phyloP scores from a whole-genome alignment of 1,284 basidiomycete species.

The Mycena sp. region DNA sequence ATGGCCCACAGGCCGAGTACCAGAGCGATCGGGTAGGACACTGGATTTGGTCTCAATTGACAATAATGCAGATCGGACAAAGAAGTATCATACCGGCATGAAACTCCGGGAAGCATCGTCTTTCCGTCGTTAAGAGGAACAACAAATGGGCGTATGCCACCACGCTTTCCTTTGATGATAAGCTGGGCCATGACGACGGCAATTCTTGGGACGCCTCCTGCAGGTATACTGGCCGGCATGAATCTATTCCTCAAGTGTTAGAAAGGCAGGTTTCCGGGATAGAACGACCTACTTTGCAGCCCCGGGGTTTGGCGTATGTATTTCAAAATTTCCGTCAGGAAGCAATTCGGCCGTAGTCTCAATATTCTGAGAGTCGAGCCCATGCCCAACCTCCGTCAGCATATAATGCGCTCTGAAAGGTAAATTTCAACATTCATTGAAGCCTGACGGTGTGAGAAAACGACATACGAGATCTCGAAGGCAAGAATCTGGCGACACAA shows the following conservation, averaged over 20 bases:
- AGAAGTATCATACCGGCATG: conserved; percentile 38
- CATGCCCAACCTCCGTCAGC: conserved; percentile 56
- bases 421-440: too few relatives aligned
- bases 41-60: conserved; percentile 37
- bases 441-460: not conserved
- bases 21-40: conserved; percentile 50
- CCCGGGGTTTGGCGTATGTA: conserved; percentile 53
- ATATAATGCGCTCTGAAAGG: conserved; percentile 51
- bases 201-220: conserved; percentile 41
- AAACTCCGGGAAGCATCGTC: conserved; percentile 44
- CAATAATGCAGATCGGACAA: too few relatives aligned
- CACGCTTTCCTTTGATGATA: conserved; percentile 43
- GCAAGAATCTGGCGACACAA: conserved; percentile 45
- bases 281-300: conserved; percentile 51
- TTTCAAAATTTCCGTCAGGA: conserved; percentile 47
- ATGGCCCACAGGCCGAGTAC: conserved; percentile 52
- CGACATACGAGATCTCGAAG: conserved; percentile 41
- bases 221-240: conserved; percentile 59
- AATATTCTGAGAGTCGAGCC: conserved; percentile 53
- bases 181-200: conserved; percentile 47
- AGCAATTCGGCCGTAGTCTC: conserved; percentile 54
- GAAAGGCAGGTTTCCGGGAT: too few relatives aligned
- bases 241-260: conserved; percentile 44
- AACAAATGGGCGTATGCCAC: conserved; percentile 45
- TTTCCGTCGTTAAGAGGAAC: conserved; percentile 45